Conservation (phyloP, 169 alveolate genomes). For the Plasmodium coatneyi region DNA sequence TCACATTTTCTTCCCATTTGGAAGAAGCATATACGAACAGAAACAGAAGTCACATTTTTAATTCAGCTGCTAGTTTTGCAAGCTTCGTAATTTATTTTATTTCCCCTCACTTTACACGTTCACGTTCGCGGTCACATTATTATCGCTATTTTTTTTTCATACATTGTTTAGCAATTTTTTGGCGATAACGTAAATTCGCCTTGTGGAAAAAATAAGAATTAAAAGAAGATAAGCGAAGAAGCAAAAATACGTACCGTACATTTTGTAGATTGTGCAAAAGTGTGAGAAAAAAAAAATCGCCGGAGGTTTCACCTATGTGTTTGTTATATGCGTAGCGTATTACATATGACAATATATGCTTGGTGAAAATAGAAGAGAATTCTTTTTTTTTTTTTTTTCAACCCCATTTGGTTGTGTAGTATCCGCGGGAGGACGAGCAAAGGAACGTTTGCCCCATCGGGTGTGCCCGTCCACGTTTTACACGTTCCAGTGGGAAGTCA, state of each 20-base stretch:
- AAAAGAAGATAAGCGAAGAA: background rate
- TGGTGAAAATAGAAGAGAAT: background rate
- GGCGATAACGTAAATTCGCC: background rate
- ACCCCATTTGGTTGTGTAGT: background rate
- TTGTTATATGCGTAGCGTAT: background rate
- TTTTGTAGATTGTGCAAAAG: background rate
- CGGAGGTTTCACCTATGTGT: background rate
- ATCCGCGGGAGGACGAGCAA: background rate
- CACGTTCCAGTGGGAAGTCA: background rate
- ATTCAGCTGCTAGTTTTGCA: background rate
- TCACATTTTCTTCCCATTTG: background rate
- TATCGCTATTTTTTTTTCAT: background rate
- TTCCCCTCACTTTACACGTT: background rate
- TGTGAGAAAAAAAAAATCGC: background rate
- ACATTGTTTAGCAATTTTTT: background rate
- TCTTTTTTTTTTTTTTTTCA: background rate
- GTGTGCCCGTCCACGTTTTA: background rate
- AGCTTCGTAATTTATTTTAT: background rate
- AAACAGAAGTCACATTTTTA: background rate
- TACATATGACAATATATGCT: background rate
- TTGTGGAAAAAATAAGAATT: background rate
- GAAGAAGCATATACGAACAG: background rate
- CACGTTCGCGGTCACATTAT: background rate
- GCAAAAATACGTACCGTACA: background rate
- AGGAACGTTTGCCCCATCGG: background rate